Conservation (phyloP, 2,329 filamentous ascomycete genomes). For the Ophiostoma sp. region DNA sequence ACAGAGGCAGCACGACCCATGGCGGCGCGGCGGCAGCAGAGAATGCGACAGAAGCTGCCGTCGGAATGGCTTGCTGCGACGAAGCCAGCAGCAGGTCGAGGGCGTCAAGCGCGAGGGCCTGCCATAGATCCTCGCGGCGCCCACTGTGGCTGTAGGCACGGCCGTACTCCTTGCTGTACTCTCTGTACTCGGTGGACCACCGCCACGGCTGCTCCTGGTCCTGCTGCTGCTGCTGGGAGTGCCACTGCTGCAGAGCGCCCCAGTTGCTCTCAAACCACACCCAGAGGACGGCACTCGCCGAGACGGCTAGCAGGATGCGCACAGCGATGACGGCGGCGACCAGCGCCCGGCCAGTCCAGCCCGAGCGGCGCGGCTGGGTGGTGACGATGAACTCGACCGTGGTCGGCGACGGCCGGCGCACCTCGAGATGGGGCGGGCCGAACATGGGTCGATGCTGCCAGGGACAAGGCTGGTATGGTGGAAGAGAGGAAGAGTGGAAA, state of each 20-base stretch:
- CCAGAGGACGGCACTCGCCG: conserved; percentile 47
- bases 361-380: conserved; percentile 52
- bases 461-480: not conserved
- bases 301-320: conserved; percentile 39
- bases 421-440: conserved; percentile 53
- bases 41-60: conserved; percentile 29
- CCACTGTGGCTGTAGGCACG: conserved; percentile 3
- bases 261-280: conserved; percentile 34
- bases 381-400: conserved; percentile 92
- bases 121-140: conserved; percentile 13
- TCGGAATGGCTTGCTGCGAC: conserved; percentile 33
- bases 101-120: conserved; percentile 12
- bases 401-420: conserved; percentile 70
- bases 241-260: not conserved
- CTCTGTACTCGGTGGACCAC: conserved; percentile 7
- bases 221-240: conserved; percentile 21
- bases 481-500: not conserved
- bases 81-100: conserved; percentile 39
- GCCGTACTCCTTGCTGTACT: conserved; percentile 3
- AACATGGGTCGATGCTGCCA: conserved; percentile 46
- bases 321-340: conserved; percentile 41
- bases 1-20: conserved; percentile 37
- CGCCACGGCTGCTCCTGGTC: not conserved
- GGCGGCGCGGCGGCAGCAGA: conserved; percentile 36
- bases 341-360: conserved; percentile 35